Base-by-base conservation (phyloP, 2,329 filamentous ascomycete species). In the Alternaria arbusti region DNA sequence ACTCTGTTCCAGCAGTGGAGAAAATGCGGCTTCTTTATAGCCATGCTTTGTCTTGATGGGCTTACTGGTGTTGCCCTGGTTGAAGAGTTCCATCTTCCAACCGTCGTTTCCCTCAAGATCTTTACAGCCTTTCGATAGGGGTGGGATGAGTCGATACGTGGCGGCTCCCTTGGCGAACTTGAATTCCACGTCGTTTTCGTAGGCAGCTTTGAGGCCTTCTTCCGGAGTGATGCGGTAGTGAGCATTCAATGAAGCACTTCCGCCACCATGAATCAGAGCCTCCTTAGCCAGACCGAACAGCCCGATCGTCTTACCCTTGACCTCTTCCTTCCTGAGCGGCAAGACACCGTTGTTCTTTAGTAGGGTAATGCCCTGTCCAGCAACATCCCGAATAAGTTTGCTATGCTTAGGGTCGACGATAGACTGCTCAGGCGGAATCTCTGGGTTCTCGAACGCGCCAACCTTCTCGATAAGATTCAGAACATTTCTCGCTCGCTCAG, bases 341-440 rank as follows among this genome's bases (percentile, higher is more conserved):
- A 94, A 81, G 0, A 91, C 73, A 9, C 82, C 82, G 12, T 92
- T 86, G 60, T 94, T 94, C 81, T 93, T 93, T 57, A 94, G 81
- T 9, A 94, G 82, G 1, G 93, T 91, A 9, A 92, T 87, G 10
- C 88, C 87, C 74, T 93, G 89, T 15, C 88, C 86, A 13, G 87
- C 90, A 45, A 90, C 85, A 51, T 85, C 83, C 22, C 91, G 85
- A 40, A 93, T 85, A 44, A 93, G 80, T 61, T 87, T 81, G 59
- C 88, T 82, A 17, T 86, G 84, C 64, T 86, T 85, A 0, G 86
- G 82, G 7, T 86, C 90, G 72, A 92, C 87, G 65, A 92, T 87
- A 15, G 89, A 84, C 52, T 86, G 82, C 32, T 84, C 81, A 68
- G 87, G 86, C 67, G 91, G 79, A 13, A 86, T 84, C 15, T 86